phyloP scores from a whole-genome alignment of 1,284 basidiomycete genomes.

The Naganishia albida region DNA sequence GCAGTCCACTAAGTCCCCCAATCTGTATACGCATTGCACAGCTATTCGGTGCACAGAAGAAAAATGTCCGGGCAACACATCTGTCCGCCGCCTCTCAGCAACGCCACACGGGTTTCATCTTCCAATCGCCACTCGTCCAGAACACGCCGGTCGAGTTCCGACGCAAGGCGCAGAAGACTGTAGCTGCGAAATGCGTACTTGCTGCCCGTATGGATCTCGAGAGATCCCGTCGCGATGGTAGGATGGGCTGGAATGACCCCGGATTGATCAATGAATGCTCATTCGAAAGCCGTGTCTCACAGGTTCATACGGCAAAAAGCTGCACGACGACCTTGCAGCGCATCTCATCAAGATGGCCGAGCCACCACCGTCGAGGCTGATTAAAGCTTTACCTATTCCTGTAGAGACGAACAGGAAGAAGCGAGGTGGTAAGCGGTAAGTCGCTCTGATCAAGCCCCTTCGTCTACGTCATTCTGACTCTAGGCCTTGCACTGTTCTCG shows the following conservation, averaged over 20 bases:
- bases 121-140: constrained; percentile 84
- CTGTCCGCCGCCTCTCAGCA: constrained; percentile 65
- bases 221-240: constrained; percentile 73
- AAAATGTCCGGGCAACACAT: constrained; percentile 77
- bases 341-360: constrained; percentile 89
- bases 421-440: constrained; percentile 86
- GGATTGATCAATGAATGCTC: background rate
- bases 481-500: constrained; percentile 10
- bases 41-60: constrained; percentile 91
- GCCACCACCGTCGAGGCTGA: constrained; percentile 89
- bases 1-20: background rate
- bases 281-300: background rate
- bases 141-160: constrained; percentile 88
- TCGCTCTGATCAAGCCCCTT: background rate
- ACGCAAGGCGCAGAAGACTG: constrained; percentile 85
- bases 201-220: constrained; percentile 92
- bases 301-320: constrained; percentile 76
- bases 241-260: constrained; percentile 38
- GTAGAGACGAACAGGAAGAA: constrained; percentile 94
- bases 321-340: constrained; percentile 84
- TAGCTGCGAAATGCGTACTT: constrained; percentile 86
- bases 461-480: background rate
- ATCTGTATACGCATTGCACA: constrained; percentile 48
- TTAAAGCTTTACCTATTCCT: constrained; percentile 93
- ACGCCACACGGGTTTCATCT: constrained; percentile 95